A percentile compares a stretch with the other conserved stretches of the same genome.
Evolutionary conservation across 257 asterid species (phyloP).

Genomic region (Ocimum tenuiflorum): DNA sequence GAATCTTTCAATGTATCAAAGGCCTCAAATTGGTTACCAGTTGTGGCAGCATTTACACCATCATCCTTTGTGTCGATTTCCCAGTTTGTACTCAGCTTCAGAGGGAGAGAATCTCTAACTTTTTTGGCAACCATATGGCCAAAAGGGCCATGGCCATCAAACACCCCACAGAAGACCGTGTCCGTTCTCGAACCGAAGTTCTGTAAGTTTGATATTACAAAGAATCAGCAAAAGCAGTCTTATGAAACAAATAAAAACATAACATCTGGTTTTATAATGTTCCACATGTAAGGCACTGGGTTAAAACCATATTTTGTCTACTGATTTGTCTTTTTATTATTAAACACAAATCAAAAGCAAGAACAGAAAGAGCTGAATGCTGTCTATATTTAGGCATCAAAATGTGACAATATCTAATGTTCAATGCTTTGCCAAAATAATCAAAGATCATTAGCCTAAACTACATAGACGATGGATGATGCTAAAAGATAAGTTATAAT

Average conservation of each 20-base stretch:
- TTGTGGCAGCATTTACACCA: conserved; percentile 29
- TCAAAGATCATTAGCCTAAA: neutral
- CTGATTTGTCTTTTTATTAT: neutral
- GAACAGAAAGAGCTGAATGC: neutral
- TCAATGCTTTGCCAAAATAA: neutral
- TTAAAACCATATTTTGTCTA: neutral
- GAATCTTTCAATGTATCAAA: conserved; percentile 53
- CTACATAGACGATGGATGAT: neutral
- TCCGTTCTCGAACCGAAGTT: conserved; percentile 84
- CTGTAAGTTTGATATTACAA: conserved; percentile 36
- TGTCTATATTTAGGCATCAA: neutral
- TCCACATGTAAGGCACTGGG: neutral
- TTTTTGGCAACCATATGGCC: conserved; percentile 87
- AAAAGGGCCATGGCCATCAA: conserved; percentile 81
- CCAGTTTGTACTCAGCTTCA: conserved; percentile 65
- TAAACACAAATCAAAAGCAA: neutral
- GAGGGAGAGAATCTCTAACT: conserved; percentile 80
- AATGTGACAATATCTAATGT: neutral
- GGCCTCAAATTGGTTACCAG: conserved; percentile 39
- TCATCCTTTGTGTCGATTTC: conserved; percentile 43
- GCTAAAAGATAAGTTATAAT: neutral
- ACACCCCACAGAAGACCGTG: conserved; percentile 78
- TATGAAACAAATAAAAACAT: neutral
- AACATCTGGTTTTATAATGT: neutral
- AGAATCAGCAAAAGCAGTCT: conserved; percentile 17